A percentile compares a stretch with the other conserved stretches of the same genome.
Evolutionary conservation across 2,329 filamentous ascomycete species (phyloP).

Genomic region (Ophiocordyceps robertsii): DNA sequence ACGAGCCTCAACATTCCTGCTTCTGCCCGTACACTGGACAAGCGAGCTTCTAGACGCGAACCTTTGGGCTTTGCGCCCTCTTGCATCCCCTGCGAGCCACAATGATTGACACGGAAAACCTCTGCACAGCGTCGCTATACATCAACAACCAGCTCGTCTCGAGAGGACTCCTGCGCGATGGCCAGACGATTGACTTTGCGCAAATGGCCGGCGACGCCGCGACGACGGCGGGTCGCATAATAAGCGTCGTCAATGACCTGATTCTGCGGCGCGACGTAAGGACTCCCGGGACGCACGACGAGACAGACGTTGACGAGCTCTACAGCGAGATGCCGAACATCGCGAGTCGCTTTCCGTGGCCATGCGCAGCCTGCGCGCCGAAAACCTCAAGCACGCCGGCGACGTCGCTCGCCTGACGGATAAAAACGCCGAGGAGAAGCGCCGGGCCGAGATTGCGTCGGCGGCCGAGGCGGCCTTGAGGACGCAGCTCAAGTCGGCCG

Average conservation of each 20-base stretch:
- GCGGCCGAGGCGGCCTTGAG: constrained; percentile 59
- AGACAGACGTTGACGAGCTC: neutral
- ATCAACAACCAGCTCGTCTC: constrained; percentile 61
- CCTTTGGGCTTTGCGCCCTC: neutral
- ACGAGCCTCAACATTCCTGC: neutral
- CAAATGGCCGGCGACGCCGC: constrained; percentile 45
- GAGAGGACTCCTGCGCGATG: constrained; percentile 51
- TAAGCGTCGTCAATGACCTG: constrained; percentile 87
- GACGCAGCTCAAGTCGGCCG: constrained; percentile 58
- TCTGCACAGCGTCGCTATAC: constrained; percentile 55
- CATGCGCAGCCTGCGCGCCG: constrained; percentile 61
- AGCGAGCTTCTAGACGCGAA: neutral
- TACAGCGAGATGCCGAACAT: constrained; percentile 75
- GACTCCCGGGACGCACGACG: neutral
- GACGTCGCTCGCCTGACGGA: constrained; percentile 49
- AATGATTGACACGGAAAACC: constrained; percentile 47
- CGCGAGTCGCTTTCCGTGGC: constrained; percentile 71
- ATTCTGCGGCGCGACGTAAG: constrained; percentile 76
- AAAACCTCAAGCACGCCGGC: constrained; percentile 58
- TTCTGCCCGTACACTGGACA: neutral
- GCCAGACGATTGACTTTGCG: constrained; percentile 71
- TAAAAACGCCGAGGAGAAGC: constrained; percentile 38
- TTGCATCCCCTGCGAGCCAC: constrained; percentile 4
- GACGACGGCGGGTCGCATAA: constrained; percentile 70
- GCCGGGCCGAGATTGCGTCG: constrained; percentile 44